These are phyloP conservation scores for Helenozyma rhizophorensis DNA, from an alignment of 805 yeast genomes.

Conservation along the genomic window DNA sequence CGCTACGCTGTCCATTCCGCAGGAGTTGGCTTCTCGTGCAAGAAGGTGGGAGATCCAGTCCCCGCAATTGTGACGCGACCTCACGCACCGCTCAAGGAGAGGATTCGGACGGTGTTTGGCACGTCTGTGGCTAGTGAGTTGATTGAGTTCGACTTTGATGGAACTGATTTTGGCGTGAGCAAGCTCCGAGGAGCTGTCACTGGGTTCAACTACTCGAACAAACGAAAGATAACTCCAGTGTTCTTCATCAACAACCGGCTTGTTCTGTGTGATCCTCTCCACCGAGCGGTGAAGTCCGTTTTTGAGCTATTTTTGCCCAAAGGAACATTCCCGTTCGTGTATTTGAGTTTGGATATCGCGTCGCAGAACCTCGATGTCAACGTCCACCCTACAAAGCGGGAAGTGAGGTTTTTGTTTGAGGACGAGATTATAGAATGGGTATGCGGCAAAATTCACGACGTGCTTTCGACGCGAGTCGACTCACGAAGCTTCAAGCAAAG, in stretches of 20 bases:
- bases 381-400: conserved; percentile 93
- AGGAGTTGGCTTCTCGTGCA: conserved; percentile 72
- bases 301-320: conserved; percentile 71
- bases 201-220: conserved; percentile 65
- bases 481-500: conserved; percentile 68
- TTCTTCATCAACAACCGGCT: conserved; percentile 83
- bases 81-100: conserved; percentile 48
- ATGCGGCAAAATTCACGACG: conserved; percentile 43
- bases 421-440: conserved; percentile 75
- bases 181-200: conserved; percentile 59
- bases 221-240: conserved; percentile 62
- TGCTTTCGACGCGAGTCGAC: conserved; percentile 55
- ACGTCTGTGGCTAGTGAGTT: conserved; percentile 62
- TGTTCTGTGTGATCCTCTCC: conserved; percentile 77
- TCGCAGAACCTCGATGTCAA: conserved; percentile 84
- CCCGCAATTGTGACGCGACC: conserved; percentile 60
- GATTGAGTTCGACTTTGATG: conserved; percentile 39
- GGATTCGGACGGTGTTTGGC: conserved; percentile 75
- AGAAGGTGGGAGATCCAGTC: conserved; percentile 72
- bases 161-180: conserved; percentile 42
- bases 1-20: conserved; percentile 74
- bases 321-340: conserved; percentile 71
- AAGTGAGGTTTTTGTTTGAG: conserved; percentile 80
- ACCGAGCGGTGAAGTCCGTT: conserved; percentile 59
- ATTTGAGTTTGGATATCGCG: conserved; percentile 60